Percentiles rank a stretch among this genome's conserved stretches.
Evolutionary conservation across 176 grass and related monocot species (phyloP).

Genomic region (Alloteropsis semialata): DNA sequence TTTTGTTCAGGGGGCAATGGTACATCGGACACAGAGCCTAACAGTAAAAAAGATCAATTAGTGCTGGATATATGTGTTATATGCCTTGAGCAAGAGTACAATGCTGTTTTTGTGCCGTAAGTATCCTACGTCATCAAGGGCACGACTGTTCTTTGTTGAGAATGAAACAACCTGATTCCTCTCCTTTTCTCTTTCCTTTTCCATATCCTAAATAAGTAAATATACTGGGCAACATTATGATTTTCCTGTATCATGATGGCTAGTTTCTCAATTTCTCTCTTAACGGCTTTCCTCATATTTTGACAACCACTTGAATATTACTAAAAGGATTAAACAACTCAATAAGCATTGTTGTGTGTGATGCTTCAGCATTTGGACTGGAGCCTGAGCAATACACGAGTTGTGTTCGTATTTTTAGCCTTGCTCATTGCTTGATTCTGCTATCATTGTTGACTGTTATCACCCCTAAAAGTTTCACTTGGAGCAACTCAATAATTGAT

Average conservation of each 20-base stretch:
- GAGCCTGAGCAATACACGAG: neutral
- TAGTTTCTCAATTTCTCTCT: neutral
- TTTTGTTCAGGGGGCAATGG: slow-evolving; percentile 54
- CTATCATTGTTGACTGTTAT: slow-evolving; percentile 8
- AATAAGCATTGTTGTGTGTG: neutral
- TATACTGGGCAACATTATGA: neutral
- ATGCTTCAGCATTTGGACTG: neutral
- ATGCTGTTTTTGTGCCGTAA: slow-evolving; percentile 99
- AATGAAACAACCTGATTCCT: neutral
- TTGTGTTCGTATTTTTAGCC: neutral
- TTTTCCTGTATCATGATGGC: neutral
- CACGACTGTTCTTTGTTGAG: slow-evolving; percentile 17
- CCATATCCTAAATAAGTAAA: neutral
- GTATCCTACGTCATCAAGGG: slow-evolving; percentile 26
- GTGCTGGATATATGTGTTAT: slow-evolving; percentile 92
- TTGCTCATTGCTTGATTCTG: neutral
- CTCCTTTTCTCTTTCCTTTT: neutral
- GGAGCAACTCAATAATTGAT: neutral
- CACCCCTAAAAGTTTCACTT: neutral
- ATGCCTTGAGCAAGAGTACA: slow-evolving; percentile 99
- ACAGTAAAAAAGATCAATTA: slow-evolving; percentile 67
- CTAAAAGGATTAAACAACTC: neutral
- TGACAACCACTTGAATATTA: neutral
- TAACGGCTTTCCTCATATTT: neutral
- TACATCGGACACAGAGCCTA: slow-evolving; percentile 43